Conservation (phyloP, 495 filamentous ascomycete genomes). For the Lophiostoma macrostomum region DNA sequence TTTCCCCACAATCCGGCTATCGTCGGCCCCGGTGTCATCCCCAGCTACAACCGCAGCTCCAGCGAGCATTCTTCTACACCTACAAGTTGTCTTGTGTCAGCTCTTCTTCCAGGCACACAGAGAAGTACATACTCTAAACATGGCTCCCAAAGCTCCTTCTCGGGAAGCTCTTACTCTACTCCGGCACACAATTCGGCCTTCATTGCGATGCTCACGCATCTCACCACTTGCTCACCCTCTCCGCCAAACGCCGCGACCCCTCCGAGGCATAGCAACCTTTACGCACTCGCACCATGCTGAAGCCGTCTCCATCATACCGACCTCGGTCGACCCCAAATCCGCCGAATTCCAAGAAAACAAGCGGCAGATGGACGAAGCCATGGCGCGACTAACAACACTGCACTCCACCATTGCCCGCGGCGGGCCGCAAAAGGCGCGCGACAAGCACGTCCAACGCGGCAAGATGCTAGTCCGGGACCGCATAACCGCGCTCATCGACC, state of each 20-base stretch:
- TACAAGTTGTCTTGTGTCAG: too few species aligned
- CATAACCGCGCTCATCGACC: conserved; percentile 81
- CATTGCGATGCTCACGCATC: too few species aligned
- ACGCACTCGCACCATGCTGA: conserved; percentile 48
- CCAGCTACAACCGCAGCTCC: conserved; percentile 4
- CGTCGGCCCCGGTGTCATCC: not conserved
- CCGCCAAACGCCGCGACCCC: not conserved
- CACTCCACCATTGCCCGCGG: conserved; percentile 70
- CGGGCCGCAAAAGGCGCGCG: conserved; percentile 75
- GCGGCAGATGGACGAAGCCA: conserved; percentile 70
- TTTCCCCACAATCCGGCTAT: conserved; percentile 11
- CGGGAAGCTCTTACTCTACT: conserved; percentile 23
- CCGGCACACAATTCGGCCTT: conserved; percentile 8
- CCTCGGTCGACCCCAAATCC: conserved; percentile 71
- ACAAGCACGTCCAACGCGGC: conserved; percentile 82
- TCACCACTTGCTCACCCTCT: conserved; percentile 11
- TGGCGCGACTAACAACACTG: conserved; percentile 61
- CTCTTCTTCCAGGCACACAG: too few species aligned
- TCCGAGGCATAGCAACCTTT: conserved; percentile 43
- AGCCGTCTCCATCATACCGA: conserved; percentile 75
- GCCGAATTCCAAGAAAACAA: conserved; percentile 80
- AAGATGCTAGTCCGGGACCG: conserved; percentile 96
- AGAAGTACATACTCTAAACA: not conserved
- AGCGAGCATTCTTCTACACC: conserved; percentile 1
- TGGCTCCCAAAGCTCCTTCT: conserved; percentile 18